These are phyloP conservation scores for Neobulgaria alba DNA, from an alignment of 2,329 filamentous ascomycete species.

Conservation along the genomic window DNA sequence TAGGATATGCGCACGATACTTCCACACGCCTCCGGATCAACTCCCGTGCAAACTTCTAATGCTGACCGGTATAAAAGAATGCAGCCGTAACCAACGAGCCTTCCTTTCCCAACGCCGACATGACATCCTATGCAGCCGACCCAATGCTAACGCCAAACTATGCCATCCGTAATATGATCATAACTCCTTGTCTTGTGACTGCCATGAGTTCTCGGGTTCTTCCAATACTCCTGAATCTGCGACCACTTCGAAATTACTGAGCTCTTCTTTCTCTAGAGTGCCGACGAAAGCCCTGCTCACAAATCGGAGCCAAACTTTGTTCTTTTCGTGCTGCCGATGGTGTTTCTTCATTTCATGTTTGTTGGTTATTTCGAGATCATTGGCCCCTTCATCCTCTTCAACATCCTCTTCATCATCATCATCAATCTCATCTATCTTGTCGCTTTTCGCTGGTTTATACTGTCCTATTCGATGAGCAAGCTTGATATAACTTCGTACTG, in stretches of 20 bases:
- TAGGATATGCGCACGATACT: too few species aligned
- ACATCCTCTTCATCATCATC: conserved; percentile 22
- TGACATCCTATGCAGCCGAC: neutral
- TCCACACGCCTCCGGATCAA: too few species aligned
- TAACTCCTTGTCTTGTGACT: conserved; percentile 12
- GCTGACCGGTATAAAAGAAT: too few species aligned
- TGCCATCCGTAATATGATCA: neutral
- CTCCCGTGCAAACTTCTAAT: too few species aligned
- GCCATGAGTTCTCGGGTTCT: too few species aligned
- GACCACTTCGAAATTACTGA: conserved; percentile 34
- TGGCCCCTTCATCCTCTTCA: conserved; percentile 14
- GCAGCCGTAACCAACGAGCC: neutral
- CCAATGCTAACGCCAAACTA: neutral
- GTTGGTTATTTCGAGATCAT: conserved; percentile 23
- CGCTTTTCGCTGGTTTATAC: conserved; percentile 30
- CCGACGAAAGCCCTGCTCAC: conserved; percentile 71
- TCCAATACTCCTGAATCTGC: too few species aligned
- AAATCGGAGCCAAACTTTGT: conserved; percentile 71
- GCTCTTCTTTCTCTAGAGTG: conserved; percentile 57
- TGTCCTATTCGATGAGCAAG: conserved; percentile 72
- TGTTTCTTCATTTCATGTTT: conserved; percentile 41
- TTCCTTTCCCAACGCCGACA: neutral
- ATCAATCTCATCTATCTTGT: conserved; percentile 18
- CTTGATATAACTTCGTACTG: conserved; percentile 70
- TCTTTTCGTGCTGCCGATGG: conserved; percentile 46